Evolutionary conservation across 2,329 filamentous ascomycete genomes (phyloP).

Genomic region (Chaetomium olivaceum): DNA sequence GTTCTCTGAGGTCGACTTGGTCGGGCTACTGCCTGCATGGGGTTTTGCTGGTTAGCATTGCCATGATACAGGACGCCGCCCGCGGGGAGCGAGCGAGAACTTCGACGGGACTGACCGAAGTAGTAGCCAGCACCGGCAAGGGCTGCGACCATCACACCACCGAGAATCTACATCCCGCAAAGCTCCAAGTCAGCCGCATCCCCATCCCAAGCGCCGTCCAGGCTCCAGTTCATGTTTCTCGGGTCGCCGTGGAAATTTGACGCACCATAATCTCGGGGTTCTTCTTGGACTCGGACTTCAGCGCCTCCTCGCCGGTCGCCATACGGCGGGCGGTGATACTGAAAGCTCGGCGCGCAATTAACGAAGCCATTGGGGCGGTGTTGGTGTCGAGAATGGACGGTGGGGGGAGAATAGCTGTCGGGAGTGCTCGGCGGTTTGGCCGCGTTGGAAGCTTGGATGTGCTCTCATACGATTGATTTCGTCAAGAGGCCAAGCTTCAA

Average conservation of each 20-base stretch:
- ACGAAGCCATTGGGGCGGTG: slow-evolving; percentile 53
- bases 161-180: slow-evolving; percentile 66
- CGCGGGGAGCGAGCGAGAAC: not conserved
- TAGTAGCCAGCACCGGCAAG: slow-evolving; percentile 89
- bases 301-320: slow-evolving; percentile 47
- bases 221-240: not conserved
- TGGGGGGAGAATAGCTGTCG: slow-evolving; percentile 22
- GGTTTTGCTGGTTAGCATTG: slow-evolving; percentile 5
- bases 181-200: slow-evolving; percentile 18
- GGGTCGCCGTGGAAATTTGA: slow-evolving; percentile 33
- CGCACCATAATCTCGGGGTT: slow-evolving; percentile 51
- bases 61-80: not conserved
- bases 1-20: slow-evolving; percentile 78
- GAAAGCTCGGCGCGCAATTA: slow-evolving; percentile 58
- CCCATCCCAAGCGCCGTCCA: slow-evolving; percentile 26
- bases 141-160: slow-evolving; percentile 85
- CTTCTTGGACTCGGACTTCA: slow-evolving; percentile 61
- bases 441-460: slow-evolving; percentile 21
- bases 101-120: slow-evolving; percentile 62
- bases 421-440: slow-evolving; percentile 21
- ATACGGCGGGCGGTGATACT: slow-evolving; percentile 56
- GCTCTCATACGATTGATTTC: slow-evolving; percentile 29
- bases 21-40: slow-evolving; percentile 74
- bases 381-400: slow-evolving; percentile 23
- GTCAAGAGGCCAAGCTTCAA: slow-evolving; percentile 24